Evolutionary conservation across 352 stramenopile species (phyloP).

Genomic region (Phytopythium cucurbitacearum): DNA sequence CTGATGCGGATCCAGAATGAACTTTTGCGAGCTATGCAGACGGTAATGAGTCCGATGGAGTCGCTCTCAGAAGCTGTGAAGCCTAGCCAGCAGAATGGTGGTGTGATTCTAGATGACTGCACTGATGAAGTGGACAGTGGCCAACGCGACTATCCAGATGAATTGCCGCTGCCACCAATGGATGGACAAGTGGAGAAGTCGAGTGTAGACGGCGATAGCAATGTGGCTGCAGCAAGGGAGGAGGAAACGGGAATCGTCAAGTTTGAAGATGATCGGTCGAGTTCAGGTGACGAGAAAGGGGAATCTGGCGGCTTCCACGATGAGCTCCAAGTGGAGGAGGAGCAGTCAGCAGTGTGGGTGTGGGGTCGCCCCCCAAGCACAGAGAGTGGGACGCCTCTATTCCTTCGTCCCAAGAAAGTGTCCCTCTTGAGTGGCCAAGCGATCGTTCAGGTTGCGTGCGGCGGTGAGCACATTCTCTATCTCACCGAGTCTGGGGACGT

Average conservation of each 20-base stretch:
- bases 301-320: neutral
- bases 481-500: conserved; percentile 71
- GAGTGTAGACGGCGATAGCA: too few species aligned
- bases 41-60: conserved; percentile 31
- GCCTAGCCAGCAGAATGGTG: neutral
- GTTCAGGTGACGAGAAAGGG: conserved; percentile 13
- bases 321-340: conserved; percentile 11
- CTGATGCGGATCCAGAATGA: conserved; percentile 46
- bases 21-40: conserved; percentile 31
- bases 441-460: conserved; percentile 72
- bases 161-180: too few species aligned
- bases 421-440: conserved; percentile 46
- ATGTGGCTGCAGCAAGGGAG: neutral
- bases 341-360: conserved; percentile 43
- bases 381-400: conserved; percentile 40
- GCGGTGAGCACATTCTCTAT: conserved; percentile 73
- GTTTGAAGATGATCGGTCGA: conserved; percentile 17
- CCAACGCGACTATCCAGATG: too few species aligned
- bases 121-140: too few species aligned
- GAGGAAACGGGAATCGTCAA: conserved; percentile 1
- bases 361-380: conserved; percentile 63
- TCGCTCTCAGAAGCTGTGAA: neutral
- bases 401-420: conserved; percentile 67
- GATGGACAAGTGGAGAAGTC: neutral
- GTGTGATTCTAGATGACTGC: too few species aligned